A percentile compares a stretch with the other conserved stretches of the same genome.
Evolutionary conservation across 2,329 filamentous ascomycete genomes (phyloP).

Genomic region (Colletotrichum orbiculare): DNA sequence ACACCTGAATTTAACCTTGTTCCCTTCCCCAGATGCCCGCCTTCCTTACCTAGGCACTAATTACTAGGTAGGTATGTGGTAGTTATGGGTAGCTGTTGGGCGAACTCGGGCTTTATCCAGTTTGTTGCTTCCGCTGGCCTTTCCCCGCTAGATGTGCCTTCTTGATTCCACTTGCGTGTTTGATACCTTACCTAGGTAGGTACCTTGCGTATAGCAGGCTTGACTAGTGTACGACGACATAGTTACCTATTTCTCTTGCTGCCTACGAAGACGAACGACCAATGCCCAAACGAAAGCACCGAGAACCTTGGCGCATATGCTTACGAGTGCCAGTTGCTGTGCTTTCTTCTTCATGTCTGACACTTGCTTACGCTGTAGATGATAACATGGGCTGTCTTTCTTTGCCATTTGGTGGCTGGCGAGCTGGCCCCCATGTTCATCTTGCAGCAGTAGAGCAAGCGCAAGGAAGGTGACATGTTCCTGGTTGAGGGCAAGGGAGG

Average conservation of each 20-base stretch:
- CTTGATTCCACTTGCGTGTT: no score
- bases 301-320: neutral
- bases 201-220: no score
- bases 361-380: constrained; percentile 25
- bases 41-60: neutral
- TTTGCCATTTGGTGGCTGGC: constrained; percentile 4
- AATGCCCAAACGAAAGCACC: no score
- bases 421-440: constrained; percentile 6
- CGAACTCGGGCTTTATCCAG: no score
- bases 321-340: neutral
- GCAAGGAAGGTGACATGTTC: neutral
- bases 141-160: no score
- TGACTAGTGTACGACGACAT: no score
- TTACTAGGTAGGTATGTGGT: no score
- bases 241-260: no score
- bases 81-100: no score
- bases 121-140: no score
- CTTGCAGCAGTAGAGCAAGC: constrained; percentile 4
- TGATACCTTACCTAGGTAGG: neutral
- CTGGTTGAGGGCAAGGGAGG: constrained; percentile 17
- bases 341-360: constrained; percentile 24
- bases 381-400: constrained; percentile 16
- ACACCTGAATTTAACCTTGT: constrained; percentile 4
- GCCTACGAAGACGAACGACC: no score
- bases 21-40: neutral